These are phyloP conservation scores for Melanopsichium pennsylvanicum DNA, from an alignment of 1,284 basidiomycete species.

Conservation along the genomic window DNA sequence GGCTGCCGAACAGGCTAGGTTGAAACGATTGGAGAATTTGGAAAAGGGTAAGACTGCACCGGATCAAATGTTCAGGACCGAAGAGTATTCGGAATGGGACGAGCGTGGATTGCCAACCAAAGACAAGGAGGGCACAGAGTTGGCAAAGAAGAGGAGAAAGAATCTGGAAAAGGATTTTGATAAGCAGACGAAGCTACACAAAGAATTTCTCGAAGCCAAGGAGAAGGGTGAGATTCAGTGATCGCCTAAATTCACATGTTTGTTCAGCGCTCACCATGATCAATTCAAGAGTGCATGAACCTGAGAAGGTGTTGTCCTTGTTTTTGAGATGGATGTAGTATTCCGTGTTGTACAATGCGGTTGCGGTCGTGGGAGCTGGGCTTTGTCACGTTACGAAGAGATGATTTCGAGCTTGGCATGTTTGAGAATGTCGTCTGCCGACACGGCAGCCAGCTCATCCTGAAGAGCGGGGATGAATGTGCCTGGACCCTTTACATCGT, in stretches of 20 bases:
- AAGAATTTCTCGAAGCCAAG: constrained; percentile 56
- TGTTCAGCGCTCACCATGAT: background rate
- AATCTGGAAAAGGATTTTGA: constrained; percentile 81
- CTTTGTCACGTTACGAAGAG: background rate
- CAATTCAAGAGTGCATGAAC: no score
- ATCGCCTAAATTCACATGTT: background rate
- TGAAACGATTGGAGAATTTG: constrained; percentile 78
- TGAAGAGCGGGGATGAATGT: constrained; percentile 87
- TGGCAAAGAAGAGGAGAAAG: constrained; percentile 84
- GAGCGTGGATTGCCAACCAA: constrained; percentile 82
- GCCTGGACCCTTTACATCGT: constrained; percentile 81
- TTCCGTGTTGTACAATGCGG: no score
- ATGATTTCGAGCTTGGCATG: constrained; percentile 24
- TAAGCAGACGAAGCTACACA: constrained; percentile 70
- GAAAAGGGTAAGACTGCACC: constrained; percentile 84
- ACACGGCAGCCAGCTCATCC: constrained; percentile 72
- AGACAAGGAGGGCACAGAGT: constrained; percentile 81
- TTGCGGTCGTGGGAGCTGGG: no score
- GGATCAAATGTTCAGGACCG: constrained; percentile 78
- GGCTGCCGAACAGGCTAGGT: constrained; percentile 75
- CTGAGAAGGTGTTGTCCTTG: no score
- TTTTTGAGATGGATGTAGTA: no score
- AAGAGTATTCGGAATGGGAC: constrained; percentile 78
- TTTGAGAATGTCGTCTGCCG: constrained; percentile 19
- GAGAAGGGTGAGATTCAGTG: constrained; percentile 55